These are phyloP conservation scores for Neoscytalidium dimidiatum DNA, from an alignment of 2,329 filamentous ascomycete genomes.

Conservation along the genomic window DNA sequence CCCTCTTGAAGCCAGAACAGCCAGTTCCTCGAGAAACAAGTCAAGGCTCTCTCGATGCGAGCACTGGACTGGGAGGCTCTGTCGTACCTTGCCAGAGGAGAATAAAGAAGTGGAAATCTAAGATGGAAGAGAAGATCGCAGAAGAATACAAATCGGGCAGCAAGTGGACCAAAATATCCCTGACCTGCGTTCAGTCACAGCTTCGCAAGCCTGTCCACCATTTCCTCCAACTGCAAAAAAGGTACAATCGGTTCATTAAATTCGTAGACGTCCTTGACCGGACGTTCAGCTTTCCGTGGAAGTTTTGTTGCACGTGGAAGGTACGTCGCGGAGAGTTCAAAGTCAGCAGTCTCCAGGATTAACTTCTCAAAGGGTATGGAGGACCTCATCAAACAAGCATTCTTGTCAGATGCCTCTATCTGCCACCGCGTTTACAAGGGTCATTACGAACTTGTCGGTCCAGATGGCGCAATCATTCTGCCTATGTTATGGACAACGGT, in stretches of 20 bases:
- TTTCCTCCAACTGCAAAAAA: neutral
- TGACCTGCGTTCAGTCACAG: neutral
- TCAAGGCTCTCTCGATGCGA: neutral
- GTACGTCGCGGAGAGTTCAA: slow-evolving; percentile 53
- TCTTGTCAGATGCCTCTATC: slow-evolving; percentile 49
- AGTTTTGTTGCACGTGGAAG: slow-evolving; percentile 80
- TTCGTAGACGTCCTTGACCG: slow-evolving; percentile 91
- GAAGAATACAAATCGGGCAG: neutral
- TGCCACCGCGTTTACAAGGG: slow-evolving; percentile 47
- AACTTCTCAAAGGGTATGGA: slow-evolving; percentile 47
- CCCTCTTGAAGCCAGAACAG: no score
- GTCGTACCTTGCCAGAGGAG: neutral
- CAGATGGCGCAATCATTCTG: slow-evolving; percentile 51
- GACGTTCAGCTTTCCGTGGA: slow-evolving; percentile 90
- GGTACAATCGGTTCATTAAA: slow-evolving; percentile 70
- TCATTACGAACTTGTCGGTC: slow-evolving; percentile 50
- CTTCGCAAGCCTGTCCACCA: neutral
- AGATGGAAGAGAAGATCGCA: neutral
- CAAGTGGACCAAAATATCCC: neutral
- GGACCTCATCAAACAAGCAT: slow-evolving; percentile 51
- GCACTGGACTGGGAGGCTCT: neutral
- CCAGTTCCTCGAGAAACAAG: neutral
- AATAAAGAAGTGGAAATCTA: neutral
- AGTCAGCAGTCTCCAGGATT: neutral
- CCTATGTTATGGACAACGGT: slow-evolving; percentile 51